These are phyloP conservation scores for Mitragyna speciosa DNA, from an alignment of 257 asterid genomes.

Conservation along the genomic window DNA sequence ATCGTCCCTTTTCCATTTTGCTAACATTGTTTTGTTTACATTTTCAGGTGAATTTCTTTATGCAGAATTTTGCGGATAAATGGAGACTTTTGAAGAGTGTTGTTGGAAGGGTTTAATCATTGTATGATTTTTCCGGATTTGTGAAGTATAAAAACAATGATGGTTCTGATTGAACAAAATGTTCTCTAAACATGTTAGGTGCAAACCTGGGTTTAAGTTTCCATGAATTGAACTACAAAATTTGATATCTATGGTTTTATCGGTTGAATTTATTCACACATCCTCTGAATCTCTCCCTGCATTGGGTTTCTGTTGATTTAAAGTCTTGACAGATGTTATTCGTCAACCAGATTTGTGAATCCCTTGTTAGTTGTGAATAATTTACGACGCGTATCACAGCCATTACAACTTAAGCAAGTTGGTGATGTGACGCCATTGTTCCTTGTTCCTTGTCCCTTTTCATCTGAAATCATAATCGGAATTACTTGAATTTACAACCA, in stretches of 20 bases:
- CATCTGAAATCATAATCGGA: not conserved
- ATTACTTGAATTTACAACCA: not conserved
- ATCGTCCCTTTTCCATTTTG: not conserved
- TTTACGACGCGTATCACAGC: not conserved
- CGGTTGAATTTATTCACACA: not conserved
- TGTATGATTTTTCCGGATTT: not conserved
- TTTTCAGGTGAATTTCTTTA: conserved; percentile 20
- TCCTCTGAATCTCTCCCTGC: not conserved
- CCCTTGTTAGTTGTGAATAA: too few species aligned
- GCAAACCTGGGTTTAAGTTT: not conserved
- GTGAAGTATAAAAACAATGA: conserved; percentile 5
- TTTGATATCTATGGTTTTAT: not conserved
- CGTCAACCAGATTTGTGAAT: too few species aligned
- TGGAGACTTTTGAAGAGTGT: not conserved
- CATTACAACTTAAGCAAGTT: not conserved
- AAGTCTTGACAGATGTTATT: not conserved
- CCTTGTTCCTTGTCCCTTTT: not conserved
- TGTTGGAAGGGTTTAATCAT: not conserved
- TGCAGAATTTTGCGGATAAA: conserved; percentile 1
- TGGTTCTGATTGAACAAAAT: conserved; percentile 15
- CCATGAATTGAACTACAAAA: not conserved
- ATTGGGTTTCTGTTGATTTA: not conserved
- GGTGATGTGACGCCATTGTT: not conserved
- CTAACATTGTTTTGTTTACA: not conserved
- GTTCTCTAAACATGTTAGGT: conserved; percentile 8